Conservation (phyloP, 257 asterid species). For the Solanum lycopersicoides region DNA sequence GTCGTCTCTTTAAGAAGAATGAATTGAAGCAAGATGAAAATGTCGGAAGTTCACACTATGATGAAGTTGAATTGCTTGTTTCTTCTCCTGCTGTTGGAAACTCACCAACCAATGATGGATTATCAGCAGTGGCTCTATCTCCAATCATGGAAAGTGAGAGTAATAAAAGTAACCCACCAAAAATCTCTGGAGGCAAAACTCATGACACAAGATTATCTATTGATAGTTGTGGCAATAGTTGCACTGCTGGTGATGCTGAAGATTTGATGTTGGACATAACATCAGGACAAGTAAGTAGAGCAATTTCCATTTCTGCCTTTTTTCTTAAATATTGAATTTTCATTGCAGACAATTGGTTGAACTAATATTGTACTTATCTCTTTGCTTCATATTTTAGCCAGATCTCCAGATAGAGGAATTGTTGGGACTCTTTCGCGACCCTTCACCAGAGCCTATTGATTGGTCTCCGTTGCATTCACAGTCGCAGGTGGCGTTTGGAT, state of each 20-base stretch:
- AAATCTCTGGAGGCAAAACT: conserved; percentile 9
- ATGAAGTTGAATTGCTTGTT: conserved; percentile 34
- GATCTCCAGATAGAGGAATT: conserved; percentile 54
- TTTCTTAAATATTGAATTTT: not conserved
- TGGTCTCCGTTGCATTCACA: conserved; percentile 59
- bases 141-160: conserved; percentile 1
- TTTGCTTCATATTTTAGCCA: conserved; percentile 30
- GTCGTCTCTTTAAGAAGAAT: conserved; percentile 78
- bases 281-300: conserved; percentile 47
- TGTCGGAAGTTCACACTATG: conserved; percentile 26
- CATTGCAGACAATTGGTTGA: not conserved
- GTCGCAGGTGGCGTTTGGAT: conserved; percentile 55
- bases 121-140: conserved; percentile 24
- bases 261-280: conserved; percentile 6
- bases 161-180: conserved; percentile 19
- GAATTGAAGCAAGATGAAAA: conserved; percentile 55
- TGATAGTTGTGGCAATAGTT: conserved; percentile 1
- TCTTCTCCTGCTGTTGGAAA: conserved; percentile 32
- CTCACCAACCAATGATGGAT: conserved; percentile 36
- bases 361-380: not conserved
- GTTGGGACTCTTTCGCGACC: conserved; percentile 29
- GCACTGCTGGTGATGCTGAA: conserved; percentile 8
- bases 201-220: conserved; percentile 12
- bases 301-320: not conserved
- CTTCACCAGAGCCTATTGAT: conserved; percentile 25